Evolutionary conservation across 176 grass and related monocot species (phyloP).

Genomic region (Olyra latifolia): DNA sequence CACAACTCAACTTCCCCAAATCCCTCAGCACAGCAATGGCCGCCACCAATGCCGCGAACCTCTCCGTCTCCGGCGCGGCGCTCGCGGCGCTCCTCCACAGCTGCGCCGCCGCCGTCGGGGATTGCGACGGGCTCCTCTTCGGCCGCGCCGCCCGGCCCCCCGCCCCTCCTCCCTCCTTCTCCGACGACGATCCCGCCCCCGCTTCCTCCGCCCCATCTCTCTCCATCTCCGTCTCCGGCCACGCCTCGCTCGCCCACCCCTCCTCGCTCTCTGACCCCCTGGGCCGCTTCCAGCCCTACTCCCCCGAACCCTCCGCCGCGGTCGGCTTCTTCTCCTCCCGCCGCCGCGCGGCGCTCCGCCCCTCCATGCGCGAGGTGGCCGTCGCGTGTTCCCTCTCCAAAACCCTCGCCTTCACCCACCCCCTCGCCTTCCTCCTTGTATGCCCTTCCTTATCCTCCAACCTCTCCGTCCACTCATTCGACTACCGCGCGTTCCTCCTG

Average conservation of each 20-base stretch:
- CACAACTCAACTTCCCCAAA: too few species aligned
- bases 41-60: conserved; percentile 23
- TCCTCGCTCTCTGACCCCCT: conserved; percentile 44
- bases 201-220: conserved; percentile 33
- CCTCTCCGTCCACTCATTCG: conserved; percentile 8
- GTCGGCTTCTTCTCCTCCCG: conserved; percentile 58
- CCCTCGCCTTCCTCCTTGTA: conserved; percentile 3
- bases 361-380: conserved; percentile 58
- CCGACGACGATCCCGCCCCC: conserved; percentile 6
- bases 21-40: conserved; percentile 13
- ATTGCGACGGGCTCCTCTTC: conserved; percentile 45
- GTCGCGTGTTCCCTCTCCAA: conserved; percentile 37
- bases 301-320: neutral
- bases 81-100: conserved; percentile 43
- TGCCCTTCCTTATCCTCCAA: neutral
- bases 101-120: conserved; percentile 34
- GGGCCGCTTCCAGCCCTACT: conserved; percentile 33
- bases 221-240: conserved; percentile 30
- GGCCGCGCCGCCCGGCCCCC: conserved; percentile 32
- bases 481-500: conserved; percentile 50
- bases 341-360: conserved; percentile 37
- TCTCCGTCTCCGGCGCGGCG: conserved; percentile 46
- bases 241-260: conserved; percentile 16
- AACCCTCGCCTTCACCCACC: conserved; percentile 1
- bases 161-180: conserved; percentile 19